phyloP scores from a whole-genome alignment of 129 eudicot species.

The Apium graveolens region DNA sequence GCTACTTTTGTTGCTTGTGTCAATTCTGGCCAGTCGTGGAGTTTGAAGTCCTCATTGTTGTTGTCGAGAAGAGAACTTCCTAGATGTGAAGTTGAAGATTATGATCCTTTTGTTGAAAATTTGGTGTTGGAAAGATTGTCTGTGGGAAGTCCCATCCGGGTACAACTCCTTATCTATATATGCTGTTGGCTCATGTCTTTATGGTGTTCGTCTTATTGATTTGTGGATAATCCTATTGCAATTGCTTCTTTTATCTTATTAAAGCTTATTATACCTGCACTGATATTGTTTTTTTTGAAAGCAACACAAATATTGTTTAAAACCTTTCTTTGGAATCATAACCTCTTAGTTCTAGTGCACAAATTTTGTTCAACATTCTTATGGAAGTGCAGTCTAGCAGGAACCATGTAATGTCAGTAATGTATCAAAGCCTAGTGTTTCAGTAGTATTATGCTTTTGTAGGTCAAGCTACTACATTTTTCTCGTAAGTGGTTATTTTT shows the following conservation, averaged over 20 bases:
- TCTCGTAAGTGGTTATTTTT: neutral
- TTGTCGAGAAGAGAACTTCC: conserved; percentile 64
- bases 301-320: too few relatives aligned
- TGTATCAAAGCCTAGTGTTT: neutral
- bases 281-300: neutral
- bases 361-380: neutral
- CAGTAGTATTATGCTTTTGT: neutral
- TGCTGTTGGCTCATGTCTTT: neutral
- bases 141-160: conserved; percentile 87
- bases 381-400: neutral
- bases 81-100: conserved; percentile 37
- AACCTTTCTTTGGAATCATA: neutral
- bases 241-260: neutral
- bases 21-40: conserved; percentile 93
- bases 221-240: neutral
- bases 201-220: neutral
- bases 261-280: neutral
- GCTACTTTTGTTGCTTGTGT: conserved; percentile 94
- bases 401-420: neutral
- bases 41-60: conserved; percentile 65
- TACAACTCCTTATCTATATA: conserved; percentile 28
- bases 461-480: neutral
- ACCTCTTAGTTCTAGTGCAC: neutral
- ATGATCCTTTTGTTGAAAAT: conserved; percentile 94
- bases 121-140: conserved; percentile 92